Conservation (phyloP, 2,329 filamentous ascomycete genomes). For the Xylariomycetidae sp. region DNA sequence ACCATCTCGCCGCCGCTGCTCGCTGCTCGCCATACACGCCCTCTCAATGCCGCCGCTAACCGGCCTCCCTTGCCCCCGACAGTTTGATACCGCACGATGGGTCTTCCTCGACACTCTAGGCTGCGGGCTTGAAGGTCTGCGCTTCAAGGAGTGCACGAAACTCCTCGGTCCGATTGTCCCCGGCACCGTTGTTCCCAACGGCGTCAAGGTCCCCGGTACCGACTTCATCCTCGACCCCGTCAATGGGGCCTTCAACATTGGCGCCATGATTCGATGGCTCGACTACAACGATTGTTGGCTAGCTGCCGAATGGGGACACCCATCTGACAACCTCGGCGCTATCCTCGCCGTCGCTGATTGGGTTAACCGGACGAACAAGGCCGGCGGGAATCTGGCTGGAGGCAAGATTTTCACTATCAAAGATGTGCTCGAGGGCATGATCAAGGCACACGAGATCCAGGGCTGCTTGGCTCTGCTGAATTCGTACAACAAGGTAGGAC, state of each 20-base stretch:
- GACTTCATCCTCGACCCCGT: conserved; percentile 92
- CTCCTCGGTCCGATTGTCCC: conserved; percentile 87
- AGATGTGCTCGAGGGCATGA: conserved; percentile 94
- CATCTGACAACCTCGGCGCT: conserved; percentile 94
- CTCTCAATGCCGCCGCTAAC: conserved; percentile 21
- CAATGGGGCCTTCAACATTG: conserved; percentile 97
- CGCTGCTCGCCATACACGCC: no score
- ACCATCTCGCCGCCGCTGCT: conserved; percentile 4
- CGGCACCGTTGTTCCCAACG: conserved; percentile 87
- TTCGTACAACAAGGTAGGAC: conserved; percentile 96
- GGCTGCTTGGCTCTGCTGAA: conserved; percentile 95
- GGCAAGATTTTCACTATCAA: conserved; percentile 84
- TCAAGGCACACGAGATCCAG: conserved; percentile 99
- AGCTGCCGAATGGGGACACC: conserved; percentile 97
- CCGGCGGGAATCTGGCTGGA: conserved; percentile 72
- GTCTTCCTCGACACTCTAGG: conserved; percentile 96
- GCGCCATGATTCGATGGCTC: conserved; percentile 97
- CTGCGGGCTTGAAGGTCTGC: conserved; percentile 91
- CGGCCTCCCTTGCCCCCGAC: conserved; percentile 11
- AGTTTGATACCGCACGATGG: conserved; percentile 95
- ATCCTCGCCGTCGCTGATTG: conserved; percentile 97
- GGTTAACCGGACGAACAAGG: conserved; percentile 85
- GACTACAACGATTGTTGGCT: conserved; percentile 99
- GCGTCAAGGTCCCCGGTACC: conserved; percentile 85
- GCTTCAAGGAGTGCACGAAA: conserved; percentile 94